Base-by-base conservation (phyloP, 2,329 filamentous ascomycete genomes). In the Penicillium rolfsii region DNA sequence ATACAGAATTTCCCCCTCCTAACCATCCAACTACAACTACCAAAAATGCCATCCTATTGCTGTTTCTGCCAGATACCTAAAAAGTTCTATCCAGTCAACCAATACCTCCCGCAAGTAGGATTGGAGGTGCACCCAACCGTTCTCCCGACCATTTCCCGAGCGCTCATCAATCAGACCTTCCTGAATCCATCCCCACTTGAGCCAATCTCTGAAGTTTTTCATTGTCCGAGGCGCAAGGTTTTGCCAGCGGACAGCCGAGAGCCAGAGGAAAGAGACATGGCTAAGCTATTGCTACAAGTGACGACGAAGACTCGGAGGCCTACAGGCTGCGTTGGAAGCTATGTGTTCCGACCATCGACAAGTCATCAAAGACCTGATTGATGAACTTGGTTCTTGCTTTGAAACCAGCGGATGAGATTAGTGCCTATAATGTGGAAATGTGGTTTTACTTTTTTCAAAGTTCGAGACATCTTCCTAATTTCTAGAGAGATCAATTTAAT, bases 121-220 rank as follows among this genome's bases (percentile, higher is more conserved):
- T 28, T 52, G n/a, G 49, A 52, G 8, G 30, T 52, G n/a, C 49
- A 52, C 33, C 30, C 49, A 24, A 52, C 49, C 16, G 14, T 52
- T 52, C 49, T 52, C n/a, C 38, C 49, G 22, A 52, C 30, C 2
- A 52, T 22, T 16, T 52, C 49, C n/a, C 9, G 49, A 24, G 49
- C 49, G 1, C n/a, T 22, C 7, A 9, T 52, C 28, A 36, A 9
- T 16, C 49, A 52, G 22, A 52, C 30, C 4, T 52, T 36, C 19
- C 22, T 52, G 30, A 35, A 35, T 36, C 30, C 30, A 52, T 52
- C 49, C 19, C 22, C 49, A 12, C 24, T n/a, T 24, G 26, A 35
- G 12, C 30, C 28, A 7, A 35, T 52, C 11, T 5, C 28, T 14
- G 49, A 52, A n/a, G 49, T 52, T 7, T 36, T 52, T 9, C 36